A percentile compares a stretch with the other conserved stretches of the same genome.
Evolutionary conservation across 1,284 basidiomycete genomes (phyloP).

Genomic region (Thelephora terrestris): DNA sequence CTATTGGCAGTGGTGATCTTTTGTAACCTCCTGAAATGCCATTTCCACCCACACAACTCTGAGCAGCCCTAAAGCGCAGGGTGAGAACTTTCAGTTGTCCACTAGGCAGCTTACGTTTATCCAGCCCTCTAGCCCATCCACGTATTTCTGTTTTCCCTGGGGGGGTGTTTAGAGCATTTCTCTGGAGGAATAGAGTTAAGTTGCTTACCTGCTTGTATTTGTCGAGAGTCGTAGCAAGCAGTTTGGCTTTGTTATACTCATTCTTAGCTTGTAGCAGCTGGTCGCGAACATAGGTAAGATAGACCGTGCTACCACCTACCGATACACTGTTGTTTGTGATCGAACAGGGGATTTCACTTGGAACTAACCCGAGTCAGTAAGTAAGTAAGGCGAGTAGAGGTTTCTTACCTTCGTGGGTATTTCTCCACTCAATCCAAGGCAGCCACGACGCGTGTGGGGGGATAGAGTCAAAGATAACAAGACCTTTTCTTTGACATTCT

Average conservation of each 20-base stretch:
- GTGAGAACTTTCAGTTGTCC: too few relatives aligned
- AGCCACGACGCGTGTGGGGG: background rate
- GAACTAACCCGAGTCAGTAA: too few relatives aligned
- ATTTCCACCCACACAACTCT: constrained; percentile 1
- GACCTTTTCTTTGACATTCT: background rate
- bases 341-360: too few relatives aligned
- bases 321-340: too few relatives aligned
- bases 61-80: constrained; percentile 5
- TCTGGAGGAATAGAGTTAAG: constrained; percentile 1
- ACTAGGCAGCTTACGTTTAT: background rate
- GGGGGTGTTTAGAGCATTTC: constrained; percentile 8
- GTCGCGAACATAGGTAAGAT: too few relatives aligned
- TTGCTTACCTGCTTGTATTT: constrained; percentile 7
- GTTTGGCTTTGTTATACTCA: constrained; percentile 15
- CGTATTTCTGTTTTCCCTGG: constrained; percentile 10
- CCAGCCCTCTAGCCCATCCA: background rate
- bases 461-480: background rate
- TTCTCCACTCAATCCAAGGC: background rate
- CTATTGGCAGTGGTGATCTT: too few relatives aligned
- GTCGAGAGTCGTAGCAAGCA: constrained; percentile 6
- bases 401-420: too few relatives aligned
- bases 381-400: too few relatives aligned
- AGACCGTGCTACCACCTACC: too few relatives aligned
- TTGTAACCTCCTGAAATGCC: too few relatives aligned
- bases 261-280: constrained; percentile 9